Evolutionary conservation across 768 basidiomycete genomes (phyloP), one percentile per base, ranked within the genome.

Genomic region (Boletus vinaceobasis): DNA sequence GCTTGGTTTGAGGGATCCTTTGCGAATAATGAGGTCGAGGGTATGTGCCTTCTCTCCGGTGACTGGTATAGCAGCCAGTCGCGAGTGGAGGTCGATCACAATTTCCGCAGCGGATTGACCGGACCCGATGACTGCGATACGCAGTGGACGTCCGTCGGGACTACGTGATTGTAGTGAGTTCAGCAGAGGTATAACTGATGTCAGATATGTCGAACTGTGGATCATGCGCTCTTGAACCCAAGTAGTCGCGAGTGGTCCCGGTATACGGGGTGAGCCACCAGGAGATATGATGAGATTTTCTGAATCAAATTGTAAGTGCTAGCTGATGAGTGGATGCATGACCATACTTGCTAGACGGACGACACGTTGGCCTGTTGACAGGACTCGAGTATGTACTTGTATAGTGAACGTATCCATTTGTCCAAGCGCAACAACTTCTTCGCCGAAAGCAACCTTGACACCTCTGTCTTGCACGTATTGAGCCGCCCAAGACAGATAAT

Each of bases 401-500:
- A 80, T 70, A n/a, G 68, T 73, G 40, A 68, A 70, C 32, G 68
- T 64, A 6, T 61, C 51, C 37, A 63, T 66, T 37, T 71, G 71
- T 33, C 65, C 62, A 33, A 81, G 68, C 4, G 62, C 69, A 44
- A 79, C 60, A 51, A 83, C 77, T 45, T 79, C 75, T 56, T 79
- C 75, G 29, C 78, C 77, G 51, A 73, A 82, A 9, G 69, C 63
- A 46, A 81, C 73, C 26, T 71, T 68, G 44, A 79, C 61, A 9
- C 80, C 79, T 19, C 73, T 71, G 3, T 66, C 60, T 60, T 77
- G 70, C 2, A 79, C 79, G 43, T 73, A 73, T 8, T 64, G 58
- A 1, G 81, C 78, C 9, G 78, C 79, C 80, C 80, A 82, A 9
- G 74, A 61, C 17, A 83, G 72, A 65, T 83, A 83, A 64, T 82